Evolutionary conservation across 2,329 filamentous ascomycete genomes (phyloP).

Genomic region (Cladosporium sp.): DNA sequence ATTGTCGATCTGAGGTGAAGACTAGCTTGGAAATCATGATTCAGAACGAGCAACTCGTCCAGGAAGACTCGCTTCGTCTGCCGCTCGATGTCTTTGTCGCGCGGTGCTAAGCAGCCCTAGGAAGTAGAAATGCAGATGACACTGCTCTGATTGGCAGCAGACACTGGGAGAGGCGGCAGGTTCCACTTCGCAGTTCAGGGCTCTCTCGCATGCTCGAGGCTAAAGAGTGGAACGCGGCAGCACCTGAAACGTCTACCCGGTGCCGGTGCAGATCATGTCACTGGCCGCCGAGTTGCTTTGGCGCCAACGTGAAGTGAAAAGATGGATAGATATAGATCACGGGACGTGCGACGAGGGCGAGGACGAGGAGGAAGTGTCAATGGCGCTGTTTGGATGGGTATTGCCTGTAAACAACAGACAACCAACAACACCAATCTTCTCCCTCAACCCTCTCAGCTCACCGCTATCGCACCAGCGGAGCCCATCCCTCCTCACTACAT

Average conservation of each 20-base stretch:
- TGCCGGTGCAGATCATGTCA: conserved; percentile 1
- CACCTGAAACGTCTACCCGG: conserved; percentile 8
- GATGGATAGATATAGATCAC: background rate
- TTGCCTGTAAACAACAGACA: background rate
- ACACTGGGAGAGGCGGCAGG: background rate
- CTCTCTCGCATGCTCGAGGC: background rate
- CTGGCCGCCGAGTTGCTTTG: background rate
- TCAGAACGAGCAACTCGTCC: background rate
- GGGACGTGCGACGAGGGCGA: background rate
- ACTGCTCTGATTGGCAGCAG: background rate
- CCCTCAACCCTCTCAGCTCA: background rate
- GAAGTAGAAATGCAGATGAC: background rate
- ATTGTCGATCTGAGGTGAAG: background rate
- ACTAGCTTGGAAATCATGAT: background rate
- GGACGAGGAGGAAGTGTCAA: background rate
- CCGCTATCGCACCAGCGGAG: conserved; percentile 3
- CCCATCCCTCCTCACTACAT: background rate
- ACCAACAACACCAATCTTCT: background rate
- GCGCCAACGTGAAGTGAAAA: conserved; percentile 12
- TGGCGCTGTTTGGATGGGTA: background rate
- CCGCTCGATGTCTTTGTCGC: background rate
- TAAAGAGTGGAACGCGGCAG: background rate
- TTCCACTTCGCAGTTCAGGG: background rate
- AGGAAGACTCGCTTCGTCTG: background rate
- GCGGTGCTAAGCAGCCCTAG: background rate